phyloP scores from a whole-genome alignment of 2,329 filamentous ascomycete species.

The Clarireedia paspali region DNA sequence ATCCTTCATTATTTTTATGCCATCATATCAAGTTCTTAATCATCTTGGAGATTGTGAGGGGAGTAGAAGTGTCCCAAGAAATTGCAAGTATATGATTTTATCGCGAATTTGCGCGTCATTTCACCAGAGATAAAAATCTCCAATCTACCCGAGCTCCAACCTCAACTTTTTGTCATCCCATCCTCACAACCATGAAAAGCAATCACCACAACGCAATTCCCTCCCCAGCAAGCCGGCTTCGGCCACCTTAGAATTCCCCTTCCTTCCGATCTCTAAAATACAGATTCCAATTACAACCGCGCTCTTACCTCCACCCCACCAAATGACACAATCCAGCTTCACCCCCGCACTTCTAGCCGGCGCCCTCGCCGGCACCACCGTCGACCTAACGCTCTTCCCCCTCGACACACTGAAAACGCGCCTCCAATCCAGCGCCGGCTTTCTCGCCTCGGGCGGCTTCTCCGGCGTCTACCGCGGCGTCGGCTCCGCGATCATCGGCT shows the following conservation, averaged over 20 bases:
- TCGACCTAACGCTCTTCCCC: slow-evolving; percentile 93
- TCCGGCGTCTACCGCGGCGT: slow-evolving; percentile 88
- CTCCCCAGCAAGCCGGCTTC: neutral
- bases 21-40: neutral
- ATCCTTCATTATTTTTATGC: slow-evolving; percentile 4
- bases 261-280: neutral
- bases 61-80: neutral
- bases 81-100: neutral
- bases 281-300: neutral
- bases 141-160: slow-evolving; percentile 6
- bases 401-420: slow-evolving; percentile 99
- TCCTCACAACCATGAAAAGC: neutral
- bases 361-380: slow-evolving; percentile 85
- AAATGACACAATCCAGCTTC: slow-evolving; percentile 38
- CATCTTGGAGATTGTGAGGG: neutral
- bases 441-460: slow-evolving; percentile 81
- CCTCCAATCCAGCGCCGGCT: slow-evolving; percentile 73
- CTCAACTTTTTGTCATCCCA: slow-evolving; percentile 6
- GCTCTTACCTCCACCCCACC: slow-evolving; percentile 10
- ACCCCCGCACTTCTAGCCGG: slow-evolving; percentile 66
- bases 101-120: neutral
- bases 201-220: neutral
- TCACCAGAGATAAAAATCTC: neutral
- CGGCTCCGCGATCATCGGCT: slow-evolving; percentile 81
- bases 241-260: neutral